A percentile compares a stretch with the other conserved stretches of the same genome.
Conservation (phyloP, 2,329 filamentous ascomycete genomes). For the Metarhizium guizhouense region DNA sequence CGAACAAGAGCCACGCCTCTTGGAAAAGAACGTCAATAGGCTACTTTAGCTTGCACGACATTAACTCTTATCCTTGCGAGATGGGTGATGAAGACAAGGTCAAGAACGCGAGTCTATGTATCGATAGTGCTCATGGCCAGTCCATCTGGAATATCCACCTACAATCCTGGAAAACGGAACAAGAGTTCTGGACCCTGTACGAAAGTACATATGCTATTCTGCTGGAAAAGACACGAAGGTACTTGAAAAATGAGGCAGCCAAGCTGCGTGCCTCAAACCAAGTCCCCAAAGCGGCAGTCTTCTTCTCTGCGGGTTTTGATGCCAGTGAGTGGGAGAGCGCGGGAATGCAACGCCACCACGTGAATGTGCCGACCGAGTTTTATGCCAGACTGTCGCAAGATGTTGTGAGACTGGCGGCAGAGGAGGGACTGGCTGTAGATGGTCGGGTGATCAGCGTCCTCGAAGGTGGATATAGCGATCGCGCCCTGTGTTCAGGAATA, state of each 20-base stretch:
- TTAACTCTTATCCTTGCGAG: constrained; percentile 97
- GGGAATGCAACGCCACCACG: constrained; percentile 91
- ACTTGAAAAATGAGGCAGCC: constrained; percentile 64
- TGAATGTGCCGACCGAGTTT: constrained; percentile 94
- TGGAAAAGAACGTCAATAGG: constrained; percentile 84
- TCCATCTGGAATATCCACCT: constrained; percentile 95
- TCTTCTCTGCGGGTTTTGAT: constrained; percentile 93
- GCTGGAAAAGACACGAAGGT: constrained; percentile 71
- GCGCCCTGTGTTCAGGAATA: constrained; percentile 79
- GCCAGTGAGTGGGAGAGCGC: constrained; percentile 88
- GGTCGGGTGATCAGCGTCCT: constrained; percentile 87
- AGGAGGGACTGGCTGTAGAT: constrained; percentile 67
- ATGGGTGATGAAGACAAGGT: constrained; percentile 89
- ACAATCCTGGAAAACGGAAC: constrained; percentile 71
- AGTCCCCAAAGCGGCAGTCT: constrained; percentile 74
- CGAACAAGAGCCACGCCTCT: constrained; percentile 60
- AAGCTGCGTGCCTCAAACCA: constrained; percentile 51
- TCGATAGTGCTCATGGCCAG: constrained; percentile 90
- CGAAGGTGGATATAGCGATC: constrained; percentile 92
- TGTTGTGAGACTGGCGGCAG: constrained; percentile 70
- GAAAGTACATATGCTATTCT: constrained; percentile 67
- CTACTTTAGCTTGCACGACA: constrained; percentile 95
- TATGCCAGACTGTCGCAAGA: constrained; percentile 88
- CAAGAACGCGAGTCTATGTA: constrained; percentile 84
- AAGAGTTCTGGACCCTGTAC: constrained; percentile 87